Evolutionary conservation across 306 rosid genomes (phyloP).

Genomic region (Herpetospermum pedunculosum): DNA sequence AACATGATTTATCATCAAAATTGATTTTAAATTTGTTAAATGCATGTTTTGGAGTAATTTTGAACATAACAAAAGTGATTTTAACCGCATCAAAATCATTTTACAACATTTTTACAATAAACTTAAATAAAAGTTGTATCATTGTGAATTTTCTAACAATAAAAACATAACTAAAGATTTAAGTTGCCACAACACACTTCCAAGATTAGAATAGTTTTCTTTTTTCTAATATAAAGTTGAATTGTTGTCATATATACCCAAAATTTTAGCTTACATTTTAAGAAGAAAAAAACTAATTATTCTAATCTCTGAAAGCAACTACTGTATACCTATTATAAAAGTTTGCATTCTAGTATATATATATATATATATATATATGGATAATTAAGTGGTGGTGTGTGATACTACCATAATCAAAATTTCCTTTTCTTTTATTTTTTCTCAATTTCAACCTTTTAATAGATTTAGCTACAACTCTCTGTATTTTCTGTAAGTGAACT

Average conservation of each 20-base stretch:
- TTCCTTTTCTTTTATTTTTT: neutral
- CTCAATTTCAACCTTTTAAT: neutral
- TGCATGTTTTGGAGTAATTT: too few relatives aligned
- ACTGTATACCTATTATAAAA: neutral
- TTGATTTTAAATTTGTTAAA: too few relatives aligned
- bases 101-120: neutral
- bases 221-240: neutral
- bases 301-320: neutral
- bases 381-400: too few relatives aligned
- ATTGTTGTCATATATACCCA: too few relatives aligned
- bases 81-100: too few relatives aligned
- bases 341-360: neutral
- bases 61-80: too few relatives aligned
- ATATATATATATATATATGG: too few relatives aligned
- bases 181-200: too few relatives aligned
- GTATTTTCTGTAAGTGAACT: neutral
- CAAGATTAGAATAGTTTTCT: neutral
- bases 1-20: too few relatives aligned
- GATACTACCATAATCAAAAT: neutral
- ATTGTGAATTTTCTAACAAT: neutral
- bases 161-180: neutral
- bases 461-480: neutral
- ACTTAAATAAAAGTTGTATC: neutral
- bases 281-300: too few relatives aligned
- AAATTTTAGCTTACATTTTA: too few relatives aligned